Evolutionary conservation across 1,284 basidiomycete genomes (phyloP).

Genomic region (Trichosporon sp.): DNA sequence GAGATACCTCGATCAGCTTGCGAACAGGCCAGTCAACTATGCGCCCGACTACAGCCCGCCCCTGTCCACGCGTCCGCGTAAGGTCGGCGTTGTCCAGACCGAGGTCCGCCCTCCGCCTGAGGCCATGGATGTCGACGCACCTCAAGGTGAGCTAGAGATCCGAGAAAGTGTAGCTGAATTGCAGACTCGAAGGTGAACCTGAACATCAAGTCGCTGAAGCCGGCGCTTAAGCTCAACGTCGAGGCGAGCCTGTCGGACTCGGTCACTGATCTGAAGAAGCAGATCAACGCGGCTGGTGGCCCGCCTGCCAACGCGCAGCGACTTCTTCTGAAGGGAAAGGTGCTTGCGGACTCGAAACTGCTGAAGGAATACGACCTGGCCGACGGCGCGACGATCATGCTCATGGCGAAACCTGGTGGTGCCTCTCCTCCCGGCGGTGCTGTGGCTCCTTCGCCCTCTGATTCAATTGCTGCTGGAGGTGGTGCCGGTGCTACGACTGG

Average conservation of each 20-base stretch:
- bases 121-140: slow-evolving; percentile 29
- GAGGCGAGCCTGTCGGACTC: slow-evolving; percentile 67
- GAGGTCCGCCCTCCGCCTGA: slow-evolving; percentile 37
- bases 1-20: slow-evolving; percentile 64
- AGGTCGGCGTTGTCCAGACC: slow-evolving; percentile 64
- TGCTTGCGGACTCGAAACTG: slow-evolving; percentile 75
- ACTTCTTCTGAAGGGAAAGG: slow-evolving; percentile 85
- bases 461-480: neutral
- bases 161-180: neutral
- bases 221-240: slow-evolving; percentile 68
- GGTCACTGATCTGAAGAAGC: slow-evolving; percentile 69
- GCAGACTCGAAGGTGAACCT: slow-evolving; percentile 56
- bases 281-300: slow-evolving; percentile 58
- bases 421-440: slow-evolving; percentile 36
- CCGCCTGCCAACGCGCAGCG: slow-evolving; percentile 71
- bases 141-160: slow-evolving; percentile 25
- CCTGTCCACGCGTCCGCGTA: slow-evolving; percentile 63
- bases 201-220: slow-evolving; percentile 84
- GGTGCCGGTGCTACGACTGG: neutral
- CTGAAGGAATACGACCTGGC: slow-evolving; percentile 80
- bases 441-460: slow-evolving; percentile 6
- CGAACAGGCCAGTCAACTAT: slow-evolving; percentile 65
- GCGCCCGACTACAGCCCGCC: slow-evolving; percentile 72
- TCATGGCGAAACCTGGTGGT: slow-evolving; percentile 73
- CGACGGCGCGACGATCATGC: slow-evolving; percentile 70